Conservation (phyloP, 2,329 filamentous ascomycete species). For the Fusarium sublunatum region DNA sequence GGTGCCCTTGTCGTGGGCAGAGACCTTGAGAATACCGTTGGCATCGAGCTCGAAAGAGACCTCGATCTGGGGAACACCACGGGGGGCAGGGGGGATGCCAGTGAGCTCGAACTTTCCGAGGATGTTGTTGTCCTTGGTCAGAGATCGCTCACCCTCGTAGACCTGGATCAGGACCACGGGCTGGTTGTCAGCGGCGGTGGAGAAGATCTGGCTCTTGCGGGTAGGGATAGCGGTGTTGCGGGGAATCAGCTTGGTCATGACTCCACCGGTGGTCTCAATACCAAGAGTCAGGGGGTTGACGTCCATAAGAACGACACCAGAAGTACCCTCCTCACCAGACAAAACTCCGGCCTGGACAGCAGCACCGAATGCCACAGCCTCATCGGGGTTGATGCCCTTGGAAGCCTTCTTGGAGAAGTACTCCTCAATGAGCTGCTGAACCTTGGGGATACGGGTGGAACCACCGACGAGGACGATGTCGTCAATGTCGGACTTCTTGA, state of each 20-base stretch:
- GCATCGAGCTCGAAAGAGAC: slow-evolving; percentile 97
- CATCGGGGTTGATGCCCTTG: slow-evolving; percentile 99
- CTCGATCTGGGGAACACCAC: slow-evolving; percentile 97
- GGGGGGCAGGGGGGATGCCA: slow-evolving; percentile 92
- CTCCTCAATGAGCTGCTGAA: slow-evolving; percentile 92
- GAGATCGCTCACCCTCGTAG: slow-evolving; percentile 90
- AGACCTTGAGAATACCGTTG: slow-evolving; percentile 98
- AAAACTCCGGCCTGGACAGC: slow-evolving; percentile 97
- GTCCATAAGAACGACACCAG: slow-evolving; percentile 91
- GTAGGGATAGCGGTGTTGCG: slow-evolving; percentile 95
- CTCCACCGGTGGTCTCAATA: slow-evolving; percentile 97
- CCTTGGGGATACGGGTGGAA: slow-evolving; percentile 99
- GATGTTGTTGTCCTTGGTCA: slow-evolving; percentile 97
- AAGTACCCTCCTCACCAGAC: slow-evolving; percentile 84
- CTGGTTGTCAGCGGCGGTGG: slow-evolving; percentile 96
- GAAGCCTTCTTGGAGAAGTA: slow-evolving; percentile 97
- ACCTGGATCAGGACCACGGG: slow-evolving; percentile 95
- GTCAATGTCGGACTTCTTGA: slow-evolving; percentile 94
- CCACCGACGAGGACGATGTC: slow-evolving; percentile 98
- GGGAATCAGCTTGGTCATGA: slow-evolving; percentile 97
- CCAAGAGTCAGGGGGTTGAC: slow-evolving; percentile 96
- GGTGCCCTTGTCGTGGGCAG: slow-evolving; percentile 96
- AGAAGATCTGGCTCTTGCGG: slow-evolving; percentile 98
- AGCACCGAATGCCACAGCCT: slow-evolving; percentile 97
- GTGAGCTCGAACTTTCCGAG: slow-evolving; percentile 99